phyloP scores from a whole-genome alignment of 1,284 basidiomycete genomes.

The Austroboletus novae-zelandiae region DNA sequence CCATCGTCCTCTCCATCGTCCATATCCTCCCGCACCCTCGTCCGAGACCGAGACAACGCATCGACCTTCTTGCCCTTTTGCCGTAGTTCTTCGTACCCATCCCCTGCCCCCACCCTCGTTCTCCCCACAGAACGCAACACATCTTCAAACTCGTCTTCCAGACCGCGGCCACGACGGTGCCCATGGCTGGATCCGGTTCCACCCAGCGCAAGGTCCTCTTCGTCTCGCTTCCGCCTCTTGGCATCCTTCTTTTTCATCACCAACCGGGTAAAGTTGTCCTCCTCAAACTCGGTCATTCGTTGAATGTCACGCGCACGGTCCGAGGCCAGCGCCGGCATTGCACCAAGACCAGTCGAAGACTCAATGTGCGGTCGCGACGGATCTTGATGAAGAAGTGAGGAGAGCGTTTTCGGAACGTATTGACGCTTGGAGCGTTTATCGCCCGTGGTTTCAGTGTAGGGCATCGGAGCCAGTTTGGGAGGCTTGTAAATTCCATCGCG shows the following conservation, averaged over 20 bases:
- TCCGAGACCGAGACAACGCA: conserved; percentile 49
- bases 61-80: conserved; percentile 64
- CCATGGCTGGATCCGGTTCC: conserved; percentile 48
- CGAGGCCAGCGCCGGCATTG: conserved; percentile 55
- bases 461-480: conserved; percentile 89
- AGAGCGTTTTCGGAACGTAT: conserved; percentile 69
- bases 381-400: conserved; percentile 65
- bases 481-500: conserved; percentile 77
- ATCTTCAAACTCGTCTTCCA: conserved; percentile 85
- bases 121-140: conserved; percentile 62
- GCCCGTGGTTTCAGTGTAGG: conserved; percentile 70
- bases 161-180: conserved; percentile 64
- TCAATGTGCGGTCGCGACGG: conserved; percentile 30
- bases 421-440: conserved; percentile 46
- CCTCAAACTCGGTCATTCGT: conserved; percentile 89
- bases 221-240: conserved; percentile 77
- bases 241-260: conserved; percentile 91
- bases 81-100: conserved; percentile 77
- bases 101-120: conserved; percentile 45
- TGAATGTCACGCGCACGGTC: conserved; percentile 76
- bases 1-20: conserved; percentile 43
- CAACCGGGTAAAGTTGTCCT: conserved; percentile 92
- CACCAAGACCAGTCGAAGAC: conserved; percentile 62
- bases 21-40: conserved; percentile 39
- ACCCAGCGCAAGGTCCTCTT: conserved; percentile 91